Evolutionary conservation across 129 eudicot genomes (phyloP), one percentile per base, ranked within the genome.

Genomic region (Lonicera japonica): DNA sequence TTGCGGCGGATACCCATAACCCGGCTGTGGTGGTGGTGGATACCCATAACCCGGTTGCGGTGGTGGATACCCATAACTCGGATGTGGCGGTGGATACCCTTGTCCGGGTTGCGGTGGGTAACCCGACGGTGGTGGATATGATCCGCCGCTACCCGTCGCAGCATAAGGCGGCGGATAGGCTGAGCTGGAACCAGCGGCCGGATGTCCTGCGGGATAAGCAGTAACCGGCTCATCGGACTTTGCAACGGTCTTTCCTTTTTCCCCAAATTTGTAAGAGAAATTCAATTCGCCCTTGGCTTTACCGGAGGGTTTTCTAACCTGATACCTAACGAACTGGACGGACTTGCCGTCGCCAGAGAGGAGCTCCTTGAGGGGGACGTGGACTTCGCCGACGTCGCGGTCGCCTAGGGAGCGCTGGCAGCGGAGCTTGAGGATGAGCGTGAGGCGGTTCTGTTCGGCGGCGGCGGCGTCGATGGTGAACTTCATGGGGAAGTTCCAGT

Each of bases 371-470:
- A 77, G 20, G 1, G 77, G 68, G 5, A 77, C 59, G 22, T 48
- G 41, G 36, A 71, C 82, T 36, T 77, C 73, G 13, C 82, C 82
- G 50, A 77, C 20, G 46, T 59, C 72, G 17, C 15, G 70, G 34
- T 77, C 77, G 21, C 72, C 68, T 8, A 66, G 25, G 12, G 53
- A 55, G 25, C 71, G 65, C 25, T 64, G 56, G 48, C 66, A 50
- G 16, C 59, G 43, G 25, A 76, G 64, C 39, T 34, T 24, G 58
- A 76, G 19, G 64, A 63, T 46, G 11, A 75, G 51, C 14, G 67
- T 69, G 23, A 64, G 23, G 15, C 66, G 67, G 34, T 61, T 64
- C 29, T 68, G 63, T 14, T 54, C 56, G 5, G 61, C 56, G 5
- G 61, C 50, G 9, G 63, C n/a, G n/a, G 66, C 70, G 25, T 72